Evolutionary conservation across 2,329 filamentous ascomycete species (phyloP).

Genomic region (Rosellinia necatrix): DNA sequence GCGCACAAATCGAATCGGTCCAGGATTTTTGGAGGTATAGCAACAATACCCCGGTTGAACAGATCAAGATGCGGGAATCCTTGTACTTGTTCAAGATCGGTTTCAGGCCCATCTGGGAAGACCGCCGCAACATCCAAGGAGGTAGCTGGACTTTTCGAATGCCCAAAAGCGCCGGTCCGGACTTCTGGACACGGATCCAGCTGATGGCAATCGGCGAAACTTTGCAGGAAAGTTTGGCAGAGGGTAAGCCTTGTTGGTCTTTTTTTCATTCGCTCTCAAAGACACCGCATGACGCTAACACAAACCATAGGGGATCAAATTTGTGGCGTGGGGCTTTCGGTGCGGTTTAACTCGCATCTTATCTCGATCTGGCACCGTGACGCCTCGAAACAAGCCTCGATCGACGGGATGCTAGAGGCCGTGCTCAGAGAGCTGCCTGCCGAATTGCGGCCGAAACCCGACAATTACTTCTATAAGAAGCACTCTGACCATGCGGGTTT

Average conservation of each 20-base stretch:
- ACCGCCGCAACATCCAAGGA: conserved; percentile 82
- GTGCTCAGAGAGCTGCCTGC: conserved; percentile 74
- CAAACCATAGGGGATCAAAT: conserved; percentile 72
- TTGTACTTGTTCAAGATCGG: conserved; percentile 81
- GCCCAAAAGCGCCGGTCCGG: conserved; percentile 71
- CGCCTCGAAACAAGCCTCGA: conserved; percentile 76
- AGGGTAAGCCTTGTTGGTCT: conserved; percentile 61
- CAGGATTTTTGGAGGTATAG: conserved; percentile 86
- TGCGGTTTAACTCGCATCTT: conserved; percentile 86
- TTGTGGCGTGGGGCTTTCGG: conserved; percentile 84
- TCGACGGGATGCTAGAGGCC: conserved; percentile 73
- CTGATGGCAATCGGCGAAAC: conserved; percentile 83
- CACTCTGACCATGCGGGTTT: conserved; percentile 88
- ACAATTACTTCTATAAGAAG: conserved; percentile 84
- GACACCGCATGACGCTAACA: conserved; percentile 5
- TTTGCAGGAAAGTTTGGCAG: conserved; percentile 73
- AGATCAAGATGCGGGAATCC: conserved; percentile 76
- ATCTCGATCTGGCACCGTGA: conserved; percentile 95
- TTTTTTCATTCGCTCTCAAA: too few relatives aligned
- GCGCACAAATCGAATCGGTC: conserved; percentile 72
- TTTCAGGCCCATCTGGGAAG: conserved; percentile 80
- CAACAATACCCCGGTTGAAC: conserved; percentile 78
- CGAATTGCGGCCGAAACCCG: conserved; percentile 72
- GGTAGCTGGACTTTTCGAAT: conserved; percentile 94
- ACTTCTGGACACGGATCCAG: conserved; percentile 82